Conservation (phyloP, 116 monocot species). For the Dioscorea cayenensis region DNA sequence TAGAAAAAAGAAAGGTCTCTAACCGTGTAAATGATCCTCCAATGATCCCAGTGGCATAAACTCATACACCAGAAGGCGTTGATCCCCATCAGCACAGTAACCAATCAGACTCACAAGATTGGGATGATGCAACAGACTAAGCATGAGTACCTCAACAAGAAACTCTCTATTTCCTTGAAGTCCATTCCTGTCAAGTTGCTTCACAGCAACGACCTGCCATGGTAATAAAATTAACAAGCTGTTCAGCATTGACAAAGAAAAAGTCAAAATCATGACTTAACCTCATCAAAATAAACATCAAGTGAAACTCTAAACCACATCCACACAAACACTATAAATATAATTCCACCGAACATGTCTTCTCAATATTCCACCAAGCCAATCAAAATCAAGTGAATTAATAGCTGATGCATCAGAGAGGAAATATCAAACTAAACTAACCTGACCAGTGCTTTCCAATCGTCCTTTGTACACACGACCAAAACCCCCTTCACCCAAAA, state of each 20-base stretch:
- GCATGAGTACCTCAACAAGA: conserved; percentile 31
- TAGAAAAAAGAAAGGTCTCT: conserved; percentile 6
- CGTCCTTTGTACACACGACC: conserved; percentile 27
- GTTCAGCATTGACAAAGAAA: too few relatives aligned
- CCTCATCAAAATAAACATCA: too few relatives aligned
- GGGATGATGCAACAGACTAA: conserved; percentile 34
- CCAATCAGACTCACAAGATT: conserved; percentile 40
- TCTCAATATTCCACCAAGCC: neutral
- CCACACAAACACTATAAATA: too few relatives aligned
- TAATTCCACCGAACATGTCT: neutral
- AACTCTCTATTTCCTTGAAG: conserved; percentile 47
- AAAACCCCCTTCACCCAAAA: conserved; percentile 29
- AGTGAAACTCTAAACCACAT: too few relatives aligned
- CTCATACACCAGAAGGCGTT: conserved; percentile 39
- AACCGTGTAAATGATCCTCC: conserved; percentile 47
- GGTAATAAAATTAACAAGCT: neutral
- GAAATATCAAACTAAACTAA: conserved; percentile 5
- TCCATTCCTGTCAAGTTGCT: conserved; percentile 40
- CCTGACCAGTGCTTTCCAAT: conserved; percentile 25
- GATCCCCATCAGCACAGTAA: conserved; percentile 45
- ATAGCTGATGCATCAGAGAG: neutral
- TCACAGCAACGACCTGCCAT: conserved; percentile 37
- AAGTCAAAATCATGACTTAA: too few relatives aligned
- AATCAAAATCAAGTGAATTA: neutral
- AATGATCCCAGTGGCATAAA: conserved; percentile 36